Conservation (phyloP, 2,329 filamentous ascomycete genomes). For the Claviceps africana region DNA sequence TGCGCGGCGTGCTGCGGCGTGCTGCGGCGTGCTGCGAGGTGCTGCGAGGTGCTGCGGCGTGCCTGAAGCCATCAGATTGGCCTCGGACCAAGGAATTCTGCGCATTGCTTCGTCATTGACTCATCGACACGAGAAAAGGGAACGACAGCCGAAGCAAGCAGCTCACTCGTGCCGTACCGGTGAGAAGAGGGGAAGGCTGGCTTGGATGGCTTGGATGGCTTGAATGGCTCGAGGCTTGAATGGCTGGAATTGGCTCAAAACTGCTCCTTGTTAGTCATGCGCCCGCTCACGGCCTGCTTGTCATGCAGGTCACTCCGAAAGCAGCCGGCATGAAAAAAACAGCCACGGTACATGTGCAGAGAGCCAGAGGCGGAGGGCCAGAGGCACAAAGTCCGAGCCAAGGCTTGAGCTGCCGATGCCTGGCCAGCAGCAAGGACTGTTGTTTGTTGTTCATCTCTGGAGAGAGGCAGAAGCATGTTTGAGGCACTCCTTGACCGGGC, state of each 20-base stretch:
- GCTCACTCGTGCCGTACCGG: not conserved
- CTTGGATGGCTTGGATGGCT: not conserved
- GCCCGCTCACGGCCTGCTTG: not conserved
- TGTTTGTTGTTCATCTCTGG: not conserved
- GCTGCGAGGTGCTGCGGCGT: too few species aligned
- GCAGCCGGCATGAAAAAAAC: not conserved
- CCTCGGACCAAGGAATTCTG: not conserved
- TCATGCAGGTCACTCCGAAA: not conserved
- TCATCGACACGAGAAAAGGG: not conserved
- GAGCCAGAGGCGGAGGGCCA: too few species aligned
- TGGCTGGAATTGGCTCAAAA: not conserved
- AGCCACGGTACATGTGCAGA: not conserved
- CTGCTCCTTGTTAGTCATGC: not conserved
- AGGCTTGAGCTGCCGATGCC: not conserved
- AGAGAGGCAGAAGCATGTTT: not conserved
- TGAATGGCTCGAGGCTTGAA: not conserved
- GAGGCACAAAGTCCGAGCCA: not conserved
- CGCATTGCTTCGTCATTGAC: not conserved
- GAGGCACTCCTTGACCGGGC: slow-evolving; percentile 3
- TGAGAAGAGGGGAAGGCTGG: not conserved
- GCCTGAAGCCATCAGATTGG: not conserved
- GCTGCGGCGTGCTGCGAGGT: too few species aligned
- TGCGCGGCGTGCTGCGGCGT: too few species aligned
- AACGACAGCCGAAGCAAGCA: not conserved
- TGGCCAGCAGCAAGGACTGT: not conserved